Evolutionary conservation across 495 filamentous ascomycete genomes (phyloP).

Genomic region (Pseudomonodictys pantanalensis): DNA sequence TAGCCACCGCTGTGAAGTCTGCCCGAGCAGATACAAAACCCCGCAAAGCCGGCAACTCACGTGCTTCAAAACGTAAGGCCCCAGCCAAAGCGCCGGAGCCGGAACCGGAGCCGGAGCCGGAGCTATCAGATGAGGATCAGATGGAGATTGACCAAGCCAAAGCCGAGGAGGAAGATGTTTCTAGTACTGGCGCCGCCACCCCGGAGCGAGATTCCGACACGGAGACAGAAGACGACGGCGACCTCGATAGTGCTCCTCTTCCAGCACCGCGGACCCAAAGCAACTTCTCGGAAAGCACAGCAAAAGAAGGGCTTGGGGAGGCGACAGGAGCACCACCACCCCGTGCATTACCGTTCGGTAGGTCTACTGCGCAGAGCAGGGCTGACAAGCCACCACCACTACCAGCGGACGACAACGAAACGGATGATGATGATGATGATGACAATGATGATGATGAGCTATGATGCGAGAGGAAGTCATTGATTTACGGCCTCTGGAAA

Average conservation of each 20-base stretch:
- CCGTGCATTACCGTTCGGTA: slow-evolving; percentile 33
- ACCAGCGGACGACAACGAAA: slow-evolving; percentile 30
- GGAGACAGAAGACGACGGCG: slow-evolving; percentile 36
- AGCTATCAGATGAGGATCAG: slow-evolving; percentile 24
- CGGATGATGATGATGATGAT: slow-evolving; percentile 36
- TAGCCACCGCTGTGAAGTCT: slow-evolving; percentile 15
- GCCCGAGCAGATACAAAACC: slow-evolving; percentile 19
- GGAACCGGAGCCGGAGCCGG: slow-evolving; percentile 17
- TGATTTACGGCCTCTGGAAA: background rate
- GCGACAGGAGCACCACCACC: slow-evolving; percentile 11
- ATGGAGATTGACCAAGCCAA: slow-evolving; percentile 30
- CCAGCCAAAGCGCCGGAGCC: slow-evolving; percentile 7
- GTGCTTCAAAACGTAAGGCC: slow-evolving; percentile 37
- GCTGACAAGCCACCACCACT: slow-evolving; percentile 7
- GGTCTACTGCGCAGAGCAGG: slow-evolving; percentile 4
- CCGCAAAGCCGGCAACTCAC: slow-evolving; percentile 30
- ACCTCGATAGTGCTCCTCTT: slow-evolving; percentile 1
- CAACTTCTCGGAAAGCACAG: slow-evolving; percentile 1
- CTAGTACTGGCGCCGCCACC: background rate
- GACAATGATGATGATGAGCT: no score
- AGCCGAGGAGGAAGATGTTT: slow-evolving; percentile 20
- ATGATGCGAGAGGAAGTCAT: background rate
- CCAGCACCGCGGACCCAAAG: background rate
- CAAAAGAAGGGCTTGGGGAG: slow-evolving; percentile 4
- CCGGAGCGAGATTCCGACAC: slow-evolving; percentile 13